Base-by-base conservation (phyloP, 371 early-diverging fungal species). In the Dinochytrium kinnereticum region DNA sequence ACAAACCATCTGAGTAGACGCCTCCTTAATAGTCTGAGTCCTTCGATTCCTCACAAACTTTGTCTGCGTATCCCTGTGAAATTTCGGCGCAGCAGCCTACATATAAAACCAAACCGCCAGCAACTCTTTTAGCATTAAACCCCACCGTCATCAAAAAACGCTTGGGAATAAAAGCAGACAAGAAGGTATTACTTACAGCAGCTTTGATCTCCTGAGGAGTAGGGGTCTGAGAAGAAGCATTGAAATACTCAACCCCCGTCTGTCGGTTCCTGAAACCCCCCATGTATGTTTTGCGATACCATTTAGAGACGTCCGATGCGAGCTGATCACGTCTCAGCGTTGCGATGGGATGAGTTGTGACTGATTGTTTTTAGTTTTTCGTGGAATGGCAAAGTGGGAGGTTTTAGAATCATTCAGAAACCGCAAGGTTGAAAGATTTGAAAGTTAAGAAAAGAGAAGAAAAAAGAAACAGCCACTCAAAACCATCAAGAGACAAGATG, bases 1-100 rank as follows among this genome's bases (percentile, higher is more conserved):
- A 40, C 51, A 57, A 28, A 85, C 87, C 88, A 87, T 86, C 73
- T 87, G 88, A 15, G 87, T 87, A n/a, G 55, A 64, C 2, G 76
- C 31, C 31, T 87, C 86, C 0, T 67, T 33, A 15, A 24, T 64
- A 19, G 78, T 49, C 73, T 87, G 87, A 0, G 76, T 59, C 10
- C 38, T 31, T 15, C 84, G 72, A 50, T 85, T 80, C 21, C 75
- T 57, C 33, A 71, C 33, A 51, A 81, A 78, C 68, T 84, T 80
- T 15, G 88, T 87, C 72, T 87, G 88, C 2, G 83, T 79, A 61
- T 87, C 88, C 7, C 85, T 59, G 53, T 85, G 82, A 68, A 77
- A 80, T 51, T 75, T 80, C n/a, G 72, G 68, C 21, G 73, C 68
- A 28, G 80, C 76, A 0, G 19, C 61, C 82, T 80, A 61, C 33